phyloP scores from a whole-genome alignment of 345 rosid genomes.

The Laguncularia racemosa region DNA sequence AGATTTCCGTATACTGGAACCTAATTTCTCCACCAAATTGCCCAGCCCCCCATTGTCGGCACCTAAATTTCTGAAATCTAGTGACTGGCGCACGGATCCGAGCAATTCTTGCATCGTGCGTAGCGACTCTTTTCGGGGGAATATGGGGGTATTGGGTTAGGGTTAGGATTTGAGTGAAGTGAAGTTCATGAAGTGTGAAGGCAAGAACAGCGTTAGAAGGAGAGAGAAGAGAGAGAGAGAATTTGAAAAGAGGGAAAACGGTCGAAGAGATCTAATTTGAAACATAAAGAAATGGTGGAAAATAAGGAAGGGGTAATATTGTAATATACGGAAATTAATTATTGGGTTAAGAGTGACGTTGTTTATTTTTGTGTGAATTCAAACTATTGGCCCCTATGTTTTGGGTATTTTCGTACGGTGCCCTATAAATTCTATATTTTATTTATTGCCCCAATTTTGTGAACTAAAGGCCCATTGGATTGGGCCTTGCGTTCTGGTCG shows the following conservation, averaged over 20 bases:
- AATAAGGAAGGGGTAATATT: too few relatives aligned
- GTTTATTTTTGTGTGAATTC: too few relatives aligned
- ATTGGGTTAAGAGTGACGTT: too few relatives aligned
- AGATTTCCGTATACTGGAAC: conserved; percentile 68
- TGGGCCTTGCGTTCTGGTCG: too few relatives aligned
- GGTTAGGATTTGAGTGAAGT: conserved; percentile 16
- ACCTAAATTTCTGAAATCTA: conserved; percentile 51
- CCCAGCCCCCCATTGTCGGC: conserved; percentile 34
- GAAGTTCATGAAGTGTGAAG: conserved; percentile 1
- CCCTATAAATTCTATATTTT: too few relatives aligned
- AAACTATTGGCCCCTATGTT: too few relatives aligned
- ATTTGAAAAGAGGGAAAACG: conserved; percentile 34
- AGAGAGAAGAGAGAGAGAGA: conserved; percentile 4
- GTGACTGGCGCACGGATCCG: conserved; percentile 84
- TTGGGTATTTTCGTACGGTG: too few relatives aligned
- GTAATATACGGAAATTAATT: too few relatives aligned
- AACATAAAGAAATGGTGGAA: conserved; percentile 16
- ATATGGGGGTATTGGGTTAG: neutral
- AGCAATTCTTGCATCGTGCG: conserved; percentile 61
- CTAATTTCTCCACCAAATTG: conserved; percentile 59
- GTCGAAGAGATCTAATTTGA: conserved; percentile 15
- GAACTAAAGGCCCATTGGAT: too few relatives aligned
- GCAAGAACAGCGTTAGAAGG: conserved; percentile 1
- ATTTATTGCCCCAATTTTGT: too few relatives aligned
- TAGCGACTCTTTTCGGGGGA: neutral